A percentile compares a stretch with the other conserved stretches of the same genome.
phyloP scores from a whole-genome alignment of 768 basidiomycete genomes.

The Amanita pseudoporphyria region DNA sequence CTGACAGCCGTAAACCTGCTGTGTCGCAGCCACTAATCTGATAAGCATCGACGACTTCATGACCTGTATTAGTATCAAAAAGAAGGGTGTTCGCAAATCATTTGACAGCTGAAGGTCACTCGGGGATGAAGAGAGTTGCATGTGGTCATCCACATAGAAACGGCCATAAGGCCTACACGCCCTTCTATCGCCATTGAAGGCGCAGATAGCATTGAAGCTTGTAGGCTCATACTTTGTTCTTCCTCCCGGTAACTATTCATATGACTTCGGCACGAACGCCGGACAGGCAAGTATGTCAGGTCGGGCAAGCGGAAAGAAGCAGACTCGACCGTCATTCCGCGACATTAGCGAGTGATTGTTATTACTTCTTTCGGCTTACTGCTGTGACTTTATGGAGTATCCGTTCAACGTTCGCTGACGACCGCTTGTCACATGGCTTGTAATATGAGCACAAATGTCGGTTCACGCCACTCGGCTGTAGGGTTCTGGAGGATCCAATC shows the following conservation, averaged over 20 bases:
- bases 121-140: background rate
- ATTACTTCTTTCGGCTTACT: background rate
- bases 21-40: background rate
- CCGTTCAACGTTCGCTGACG: too few relatives aligned
- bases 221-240: too few relatives aligned
- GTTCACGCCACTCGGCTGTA: too few relatives aligned
- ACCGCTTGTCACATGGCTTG: too few relatives aligned
- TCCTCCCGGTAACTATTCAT: background rate
- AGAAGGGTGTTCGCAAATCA: background rate
- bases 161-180: background rate
- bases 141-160: background rate
- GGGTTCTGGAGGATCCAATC: too few relatives aligned
- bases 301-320: background rate
- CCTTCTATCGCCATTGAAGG: background rate
- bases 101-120: background rate
- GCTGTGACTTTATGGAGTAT: background rate
- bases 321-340: conserved; percentile 1
- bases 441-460: too few relatives aligned
- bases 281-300: background rate
- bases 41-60: background rate
- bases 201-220: background rate
- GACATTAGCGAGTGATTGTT: background rate
- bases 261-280: background rate
- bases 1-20: background rate
- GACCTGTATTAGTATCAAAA: background rate